Evolutionary conservation across 129 eudicot species (phyloP).

Genomic region (Sambucus nigra): DNA sequence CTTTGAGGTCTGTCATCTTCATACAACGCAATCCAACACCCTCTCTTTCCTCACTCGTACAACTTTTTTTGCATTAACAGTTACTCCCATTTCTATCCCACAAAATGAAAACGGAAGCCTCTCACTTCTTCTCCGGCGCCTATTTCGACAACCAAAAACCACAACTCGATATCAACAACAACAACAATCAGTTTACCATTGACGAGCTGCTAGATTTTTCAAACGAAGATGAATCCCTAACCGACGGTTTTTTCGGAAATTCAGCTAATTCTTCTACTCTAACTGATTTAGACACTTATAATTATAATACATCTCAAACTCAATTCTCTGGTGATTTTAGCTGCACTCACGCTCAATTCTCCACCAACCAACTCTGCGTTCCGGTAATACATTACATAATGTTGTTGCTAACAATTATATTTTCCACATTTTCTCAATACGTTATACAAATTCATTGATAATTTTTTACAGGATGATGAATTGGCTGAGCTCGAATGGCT

Average conservation of each 20-base stretch:
- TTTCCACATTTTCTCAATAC: no score
- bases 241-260: constrained; percentile 52
- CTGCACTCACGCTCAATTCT: constrained; percentile 47
- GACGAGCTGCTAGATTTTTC: constrained; percentile 79
- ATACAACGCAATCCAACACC: no score
- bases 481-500: constrained; percentile 98
- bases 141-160: no score
- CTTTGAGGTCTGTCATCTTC: constrained; percentile 17
- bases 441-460: no score
- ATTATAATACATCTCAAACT: constrained; percentile 50
- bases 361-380: constrained; percentile 63
- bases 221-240: constrained; percentile 54
- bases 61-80: no score
- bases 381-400: no score
- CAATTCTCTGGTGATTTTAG: constrained; percentile 36
- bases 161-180: no score
- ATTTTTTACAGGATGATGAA: constrained; percentile 84
- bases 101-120: constrained; percentile 31
- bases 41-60: no score
- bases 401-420: no score
- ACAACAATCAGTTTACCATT: constrained; percentile 36
- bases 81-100: no score
- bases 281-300: constrained; percentile 45
- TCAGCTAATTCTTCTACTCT: constrained; percentile 47
- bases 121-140: constrained; percentile 40